Percentiles rank a stretch among this genome's conserved stretches.
Conservation (phyloP, 768 basidiomycete species). For the Coprinopsis strossmayeri region DNA sequence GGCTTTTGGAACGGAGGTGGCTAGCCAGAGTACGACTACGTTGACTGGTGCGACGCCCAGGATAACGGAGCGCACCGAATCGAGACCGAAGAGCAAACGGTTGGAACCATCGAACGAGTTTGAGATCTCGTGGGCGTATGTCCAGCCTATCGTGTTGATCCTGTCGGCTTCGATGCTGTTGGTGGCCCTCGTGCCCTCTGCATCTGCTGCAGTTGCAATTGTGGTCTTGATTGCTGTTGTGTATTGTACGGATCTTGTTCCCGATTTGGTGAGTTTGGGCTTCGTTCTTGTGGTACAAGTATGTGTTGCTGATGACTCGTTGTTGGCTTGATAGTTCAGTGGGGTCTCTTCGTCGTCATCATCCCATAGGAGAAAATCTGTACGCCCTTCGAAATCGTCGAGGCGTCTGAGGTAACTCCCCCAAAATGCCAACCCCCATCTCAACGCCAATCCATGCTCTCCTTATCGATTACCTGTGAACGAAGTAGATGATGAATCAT, state of each 20-base stretch:
- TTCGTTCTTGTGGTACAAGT: background rate
- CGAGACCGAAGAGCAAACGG: background rate
- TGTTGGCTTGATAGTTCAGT: too few relatives aligned
- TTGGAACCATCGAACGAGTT: background rate
- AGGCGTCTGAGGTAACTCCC: background rate
- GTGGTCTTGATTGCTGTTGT: constrained; percentile 1
- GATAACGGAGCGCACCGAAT: background rate
- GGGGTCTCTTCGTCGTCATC: background rate
- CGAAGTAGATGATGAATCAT: too few relatives aligned
- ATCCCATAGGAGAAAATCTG: background rate
- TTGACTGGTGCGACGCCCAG: too few relatives aligned
- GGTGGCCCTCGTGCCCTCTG: background rate
- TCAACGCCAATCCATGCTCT: too few relatives aligned
- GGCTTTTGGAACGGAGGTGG: background rate
- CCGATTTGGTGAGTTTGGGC: background rate
- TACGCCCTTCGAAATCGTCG: background rate
- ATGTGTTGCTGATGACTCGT: background rate
- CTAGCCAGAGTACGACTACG: too few relatives aligned
- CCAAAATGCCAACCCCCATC: too few relatives aligned
- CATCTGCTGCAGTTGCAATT: background rate
- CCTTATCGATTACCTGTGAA: too few relatives aligned
- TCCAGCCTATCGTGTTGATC: constrained; percentile 5
- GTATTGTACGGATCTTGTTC: background rate
- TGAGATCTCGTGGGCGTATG: constrained; percentile 6
- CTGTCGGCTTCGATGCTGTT: constrained; percentile 5